A percentile compares a stretch with the other conserved stretches of the same genome.
Conservation (phyloP, 805 yeast genomes). For the Wickerhamomyces mucosus region DNA sequence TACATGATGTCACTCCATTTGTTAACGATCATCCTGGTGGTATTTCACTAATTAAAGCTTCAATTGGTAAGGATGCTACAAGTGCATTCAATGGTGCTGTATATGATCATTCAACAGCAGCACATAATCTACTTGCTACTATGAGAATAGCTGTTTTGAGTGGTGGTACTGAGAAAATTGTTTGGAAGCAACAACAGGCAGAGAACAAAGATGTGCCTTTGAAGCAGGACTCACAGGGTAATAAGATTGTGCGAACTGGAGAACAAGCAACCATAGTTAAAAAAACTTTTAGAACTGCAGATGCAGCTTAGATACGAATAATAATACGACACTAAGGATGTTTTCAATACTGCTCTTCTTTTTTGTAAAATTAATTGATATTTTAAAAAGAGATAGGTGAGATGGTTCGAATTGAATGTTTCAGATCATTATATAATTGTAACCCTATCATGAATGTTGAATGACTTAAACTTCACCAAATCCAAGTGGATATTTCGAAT, state of each 20-base stretch:
- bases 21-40: slow-evolving; percentile 95
- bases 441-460: too few species aligned
- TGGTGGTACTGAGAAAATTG: slow-evolving; percentile 72
- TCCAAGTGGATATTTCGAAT: too few species aligned
- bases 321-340: not conserved
- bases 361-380: too few species aligned
- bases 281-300: slow-evolving; percentile 43
- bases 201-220: slow-evolving; percentile 57
- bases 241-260: slow-evolving; percentile 49
- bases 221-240: slow-evolving; percentile 44
- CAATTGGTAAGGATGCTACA: slow-evolving; percentile 90
- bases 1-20: slow-evolving; percentile 89
- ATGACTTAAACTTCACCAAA: too few species aligned
- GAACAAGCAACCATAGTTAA: slow-evolving; percentile 43
- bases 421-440: too few species aligned
- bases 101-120: slow-evolving; percentile 88
- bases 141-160: slow-evolving; percentile 87
- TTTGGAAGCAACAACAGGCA: slow-evolving; percentile 66
- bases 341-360: too few species aligned
- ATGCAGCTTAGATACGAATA: slow-evolving; percentile 37
- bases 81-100: slow-evolving; percentile 94
- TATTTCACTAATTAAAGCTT: slow-evolving; percentile 60
- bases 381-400: too few species aligned
- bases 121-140: slow-evolving; percentile 80
- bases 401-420: too few species aligned